Evolutionary conservation across 2,329 filamentous ascomycete species (phyloP).

Genomic region (Teratosphaeria nubilosa): DNA sequence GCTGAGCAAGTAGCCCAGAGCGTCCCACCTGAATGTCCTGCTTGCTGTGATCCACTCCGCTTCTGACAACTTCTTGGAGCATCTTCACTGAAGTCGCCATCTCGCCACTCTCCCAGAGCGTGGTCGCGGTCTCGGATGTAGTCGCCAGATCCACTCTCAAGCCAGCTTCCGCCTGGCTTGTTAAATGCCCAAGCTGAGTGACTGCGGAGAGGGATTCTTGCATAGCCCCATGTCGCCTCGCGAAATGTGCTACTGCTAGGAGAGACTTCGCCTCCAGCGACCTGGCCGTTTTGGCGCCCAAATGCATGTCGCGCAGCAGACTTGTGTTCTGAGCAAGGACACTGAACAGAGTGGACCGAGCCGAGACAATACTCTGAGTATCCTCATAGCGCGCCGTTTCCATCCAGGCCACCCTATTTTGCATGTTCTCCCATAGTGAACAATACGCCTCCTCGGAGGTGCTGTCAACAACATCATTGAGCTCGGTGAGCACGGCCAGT

Average conservation of each 20-base stretch:
- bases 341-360: conserved; percentile 71
- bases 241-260: conserved; percentile 62
- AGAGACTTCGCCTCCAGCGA: conserved; percentile 68
- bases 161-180: conserved; percentile 60
- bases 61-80: conserved; percentile 52
- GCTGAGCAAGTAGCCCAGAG: conserved; percentile 73
- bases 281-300: conserved; percentile 55
- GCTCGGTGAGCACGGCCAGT: conserved; percentile 66
- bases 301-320: conserved; percentile 50
- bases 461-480: conserved; percentile 65
- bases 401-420: conserved; percentile 65
- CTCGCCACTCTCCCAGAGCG: conserved; percentile 90
- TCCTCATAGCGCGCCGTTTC: conserved; percentile 55
- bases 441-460: conserved; percentile 31
- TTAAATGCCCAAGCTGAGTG: conserved; percentile 69
- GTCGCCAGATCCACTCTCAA: conserved; percentile 68
- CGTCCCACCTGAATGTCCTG: conserved; percentile 64
- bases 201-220: conserved; percentile 83
- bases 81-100: conserved; percentile 81
- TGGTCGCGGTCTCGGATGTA: conserved; percentile 73
- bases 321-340: conserved; percentile 61
- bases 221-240: conserved; percentile 67
- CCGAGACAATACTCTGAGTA: conserved; percentile 70
- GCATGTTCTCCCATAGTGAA: conserved; percentile 38
- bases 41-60: conserved; percentile 32